Conservation (phyloP, 2,329 filamentous ascomycete species). For the Diatrype stigma region DNA sequence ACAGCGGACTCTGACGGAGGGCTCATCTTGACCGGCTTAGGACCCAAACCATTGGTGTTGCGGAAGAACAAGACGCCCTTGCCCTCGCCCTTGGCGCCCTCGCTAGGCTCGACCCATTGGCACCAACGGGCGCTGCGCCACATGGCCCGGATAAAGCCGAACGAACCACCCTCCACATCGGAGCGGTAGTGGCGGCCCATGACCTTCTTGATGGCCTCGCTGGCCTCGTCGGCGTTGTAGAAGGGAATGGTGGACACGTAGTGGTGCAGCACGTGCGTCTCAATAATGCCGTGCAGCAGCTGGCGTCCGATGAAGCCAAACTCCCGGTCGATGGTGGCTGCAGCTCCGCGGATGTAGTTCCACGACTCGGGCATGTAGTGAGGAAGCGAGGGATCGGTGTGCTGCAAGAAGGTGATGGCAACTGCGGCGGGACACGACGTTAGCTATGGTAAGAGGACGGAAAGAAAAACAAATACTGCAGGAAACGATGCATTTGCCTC, state of each 20-base stretch:
- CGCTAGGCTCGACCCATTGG: slow-evolving; percentile 95
- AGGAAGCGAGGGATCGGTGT: slow-evolving; percentile 90
- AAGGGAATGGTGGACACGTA: slow-evolving; percentile 95
- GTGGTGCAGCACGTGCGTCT: slow-evolving; percentile 97
- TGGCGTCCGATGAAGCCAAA: slow-evolving; percentile 92
- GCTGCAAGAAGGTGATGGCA: slow-evolving; percentile 94
- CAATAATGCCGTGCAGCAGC: slow-evolving; percentile 91
- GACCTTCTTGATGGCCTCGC: slow-evolving; percentile 86
- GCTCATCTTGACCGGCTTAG: slow-evolving; percentile 36
- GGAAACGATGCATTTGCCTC: background rate
- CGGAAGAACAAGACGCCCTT: slow-evolving; percentile 91
- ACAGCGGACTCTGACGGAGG: slow-evolving; percentile 9
- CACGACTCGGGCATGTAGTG: slow-evolving; percentile 85
- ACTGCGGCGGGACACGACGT: slow-evolving; percentile 50
- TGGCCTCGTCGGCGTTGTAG: slow-evolving; percentile 92
- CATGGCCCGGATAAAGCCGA: slow-evolving; percentile 81
- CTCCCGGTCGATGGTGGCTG: slow-evolving; percentile 93
- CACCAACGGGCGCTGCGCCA: slow-evolving; percentile 81
- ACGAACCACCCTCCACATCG: slow-evolving; percentile 69
- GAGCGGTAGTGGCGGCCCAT: slow-evolving; percentile 95
- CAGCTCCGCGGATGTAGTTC: slow-evolving; percentile 91
- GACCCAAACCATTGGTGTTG: slow-evolving; percentile 84
- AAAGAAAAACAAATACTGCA: no score
- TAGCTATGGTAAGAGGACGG: no score
- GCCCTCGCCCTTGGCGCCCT: slow-evolving; percentile 72